These are phyloP conservation scores for Jimgerdemannia flammicorona DNA, from an alignment of 192 early-diverging fungal species.

Conservation along the genomic window DNA sequence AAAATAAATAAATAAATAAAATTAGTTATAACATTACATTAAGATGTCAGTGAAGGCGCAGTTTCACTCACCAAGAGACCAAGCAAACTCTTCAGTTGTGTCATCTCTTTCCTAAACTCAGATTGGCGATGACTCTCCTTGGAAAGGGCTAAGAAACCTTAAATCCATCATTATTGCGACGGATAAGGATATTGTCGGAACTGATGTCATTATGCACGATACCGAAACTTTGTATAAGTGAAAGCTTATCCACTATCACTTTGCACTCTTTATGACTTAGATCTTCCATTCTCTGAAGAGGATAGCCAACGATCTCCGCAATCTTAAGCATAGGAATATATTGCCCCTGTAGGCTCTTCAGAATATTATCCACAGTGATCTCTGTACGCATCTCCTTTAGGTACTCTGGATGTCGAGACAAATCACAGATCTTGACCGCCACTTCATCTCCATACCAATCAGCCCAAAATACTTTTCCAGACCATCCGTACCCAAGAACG, in stretches of 20 bases:
- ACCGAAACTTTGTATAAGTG: background rate
- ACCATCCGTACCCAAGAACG: too few species aligned
- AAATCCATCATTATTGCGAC: background rate
- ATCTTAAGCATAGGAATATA: background rate
- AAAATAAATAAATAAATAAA: too few species aligned
- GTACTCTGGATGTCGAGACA: background rate
- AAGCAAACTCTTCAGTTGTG: too few species aligned
- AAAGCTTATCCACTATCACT: background rate
- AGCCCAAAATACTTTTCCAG: too few species aligned
- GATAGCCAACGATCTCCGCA: background rate
- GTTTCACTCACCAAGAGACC: too few species aligned
- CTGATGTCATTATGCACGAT: background rate
- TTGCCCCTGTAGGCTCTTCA: background rate
- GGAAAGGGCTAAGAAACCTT: too few species aligned
- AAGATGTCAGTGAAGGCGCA: too few species aligned
- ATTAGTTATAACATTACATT: too few species aligned
- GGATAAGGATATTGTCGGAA: background rate
- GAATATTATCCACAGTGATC: background rate
- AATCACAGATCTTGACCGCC: too few species aligned
- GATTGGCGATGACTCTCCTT: too few species aligned
- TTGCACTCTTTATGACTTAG: background rate
- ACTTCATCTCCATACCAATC: too few species aligned
- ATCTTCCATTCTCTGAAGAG: background rate
- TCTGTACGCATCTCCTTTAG: background rate
- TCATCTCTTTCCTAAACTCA: too few species aligned